Conservation (phyloP, 2,329 filamentous ascomycete species). For the Trichophaea hybrida region DNA sequence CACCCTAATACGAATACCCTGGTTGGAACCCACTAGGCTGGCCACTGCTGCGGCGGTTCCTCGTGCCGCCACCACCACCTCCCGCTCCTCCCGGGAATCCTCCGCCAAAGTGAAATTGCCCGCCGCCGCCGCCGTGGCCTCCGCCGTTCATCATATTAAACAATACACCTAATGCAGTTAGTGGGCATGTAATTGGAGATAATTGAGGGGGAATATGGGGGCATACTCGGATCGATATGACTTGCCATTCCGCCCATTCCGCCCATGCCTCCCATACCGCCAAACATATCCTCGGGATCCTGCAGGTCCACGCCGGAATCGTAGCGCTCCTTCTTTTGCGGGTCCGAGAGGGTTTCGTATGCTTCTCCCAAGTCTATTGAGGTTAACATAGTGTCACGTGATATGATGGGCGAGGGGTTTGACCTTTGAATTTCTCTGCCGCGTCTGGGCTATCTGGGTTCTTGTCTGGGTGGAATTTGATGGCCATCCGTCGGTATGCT, state of each 20-base stretch:
- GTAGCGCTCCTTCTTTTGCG: constrained; percentile 57
- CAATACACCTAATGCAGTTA: constrained; percentile 57
- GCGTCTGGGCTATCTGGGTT: constrained; percentile 75
- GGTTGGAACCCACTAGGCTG: neutral
- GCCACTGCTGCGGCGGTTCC: neutral
- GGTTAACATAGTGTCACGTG: constrained; percentile 31
- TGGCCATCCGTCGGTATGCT: constrained; percentile 88
- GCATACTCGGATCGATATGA: constrained; percentile 31
- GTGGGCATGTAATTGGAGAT: constrained; percentile 27
- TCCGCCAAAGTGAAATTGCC: constrained; percentile 33
- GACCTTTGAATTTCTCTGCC: constrained; percentile 93
- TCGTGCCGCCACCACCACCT: constrained; percentile 3
- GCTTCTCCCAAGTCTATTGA: constrained; percentile 98
- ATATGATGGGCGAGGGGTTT: neutral
- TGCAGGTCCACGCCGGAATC: constrained; percentile 86
- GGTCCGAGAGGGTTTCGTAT: constrained; percentile 86
- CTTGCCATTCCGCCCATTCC: constrained; percentile 43
- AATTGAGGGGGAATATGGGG: constrained; percentile 28
- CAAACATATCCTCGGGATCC: constrained; percentile 76
- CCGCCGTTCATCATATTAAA: constrained; percentile 72
- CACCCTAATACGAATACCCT: neutral
- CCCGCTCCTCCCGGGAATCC: constrained; percentile 5
- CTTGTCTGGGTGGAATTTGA: constrained; percentile 93
- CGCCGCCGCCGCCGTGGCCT: constrained; percentile 42
- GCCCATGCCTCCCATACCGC: constrained; percentile 40